These are phyloP conservation scores for Podospora australis DNA, from an alignment of 495 filamentous ascomycete genomes.

Conservation along the genomic window DNA sequence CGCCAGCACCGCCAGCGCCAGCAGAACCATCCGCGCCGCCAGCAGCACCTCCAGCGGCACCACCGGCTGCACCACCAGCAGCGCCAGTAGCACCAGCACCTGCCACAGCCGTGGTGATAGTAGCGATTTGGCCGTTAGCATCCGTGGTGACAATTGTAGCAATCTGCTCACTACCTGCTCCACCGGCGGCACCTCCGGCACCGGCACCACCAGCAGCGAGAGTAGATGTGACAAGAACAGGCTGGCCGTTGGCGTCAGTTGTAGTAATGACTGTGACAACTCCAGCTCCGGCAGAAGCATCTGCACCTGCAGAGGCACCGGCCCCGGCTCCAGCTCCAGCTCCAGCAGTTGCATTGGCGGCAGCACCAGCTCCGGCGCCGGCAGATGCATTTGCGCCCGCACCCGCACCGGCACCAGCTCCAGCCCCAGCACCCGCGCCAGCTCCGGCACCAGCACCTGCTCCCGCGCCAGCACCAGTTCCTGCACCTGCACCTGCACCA, in stretches of 20 bases:
- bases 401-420: neutral
- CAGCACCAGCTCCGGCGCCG: neutral
- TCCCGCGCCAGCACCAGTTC: neutral
- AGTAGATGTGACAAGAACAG: neutral
- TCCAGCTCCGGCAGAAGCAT: neutral
- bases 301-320: neutral
- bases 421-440: neutral
- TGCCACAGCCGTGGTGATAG: constrained; percentile 1
- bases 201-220: neutral
- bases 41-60: neutral
- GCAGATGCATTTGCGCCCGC: neutral
- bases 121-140: neutral
- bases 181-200: neutral
- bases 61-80: neutral
- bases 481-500: neutral
- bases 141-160: constrained; percentile 7
- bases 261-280: constrained; percentile 2
- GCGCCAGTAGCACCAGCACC: neutral
- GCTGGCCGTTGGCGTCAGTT: neutral
- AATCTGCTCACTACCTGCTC: too few species aligned
- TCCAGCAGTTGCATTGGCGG: constrained; percentile 2
- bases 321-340: neutral
- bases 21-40: neutral
- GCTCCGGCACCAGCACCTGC: neutral
- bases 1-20: neutral